Evolutionary conservation across 805 yeast genomes (phyloP).

Genomic region (Candida sithepensis): DNA sequence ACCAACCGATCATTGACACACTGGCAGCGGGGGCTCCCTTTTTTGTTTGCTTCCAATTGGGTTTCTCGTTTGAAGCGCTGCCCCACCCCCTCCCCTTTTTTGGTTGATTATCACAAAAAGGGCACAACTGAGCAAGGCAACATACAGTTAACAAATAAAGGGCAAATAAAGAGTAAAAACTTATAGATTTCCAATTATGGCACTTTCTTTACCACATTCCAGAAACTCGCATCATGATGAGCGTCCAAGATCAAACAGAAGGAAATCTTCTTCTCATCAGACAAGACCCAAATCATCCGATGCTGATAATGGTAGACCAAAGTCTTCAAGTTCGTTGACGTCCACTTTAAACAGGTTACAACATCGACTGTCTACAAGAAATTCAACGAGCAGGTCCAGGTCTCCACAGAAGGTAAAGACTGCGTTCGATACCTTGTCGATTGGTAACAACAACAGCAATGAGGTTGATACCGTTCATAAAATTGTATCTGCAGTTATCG

Average conservation of each 20-base stretch:
- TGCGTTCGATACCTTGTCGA: background rate
- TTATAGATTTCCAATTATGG: background rate
- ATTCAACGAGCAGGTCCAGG: background rate
- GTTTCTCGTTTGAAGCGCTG: too few relatives aligned
- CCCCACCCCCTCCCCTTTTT: too few relatives aligned
- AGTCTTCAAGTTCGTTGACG: background rate
- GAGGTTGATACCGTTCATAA: too few relatives aligned
- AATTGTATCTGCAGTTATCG: too few relatives aligned
- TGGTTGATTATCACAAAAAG: too few relatives aligned
- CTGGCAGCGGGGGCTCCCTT: too few relatives aligned
- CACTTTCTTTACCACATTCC: background rate
- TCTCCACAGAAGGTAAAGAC: conserved; percentile 1
- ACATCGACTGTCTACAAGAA: background rate
- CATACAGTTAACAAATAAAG: too few relatives aligned
- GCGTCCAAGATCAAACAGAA: background rate
- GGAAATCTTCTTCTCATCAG: background rate
- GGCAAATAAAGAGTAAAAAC: background rate
- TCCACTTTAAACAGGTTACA: background rate
- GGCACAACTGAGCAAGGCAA: too few relatives aligned
- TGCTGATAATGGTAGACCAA: too few relatives aligned
- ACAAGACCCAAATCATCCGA: conserved; percentile 1
- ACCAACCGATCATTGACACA: too few relatives aligned
- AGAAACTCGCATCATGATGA: background rate
- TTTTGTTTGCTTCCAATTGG: too few relatives aligned
- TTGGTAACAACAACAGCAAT: background rate